Conservation (phyloP, 352 stramenopile genomes). For the Peronosclerospora sorghi region DNA sequence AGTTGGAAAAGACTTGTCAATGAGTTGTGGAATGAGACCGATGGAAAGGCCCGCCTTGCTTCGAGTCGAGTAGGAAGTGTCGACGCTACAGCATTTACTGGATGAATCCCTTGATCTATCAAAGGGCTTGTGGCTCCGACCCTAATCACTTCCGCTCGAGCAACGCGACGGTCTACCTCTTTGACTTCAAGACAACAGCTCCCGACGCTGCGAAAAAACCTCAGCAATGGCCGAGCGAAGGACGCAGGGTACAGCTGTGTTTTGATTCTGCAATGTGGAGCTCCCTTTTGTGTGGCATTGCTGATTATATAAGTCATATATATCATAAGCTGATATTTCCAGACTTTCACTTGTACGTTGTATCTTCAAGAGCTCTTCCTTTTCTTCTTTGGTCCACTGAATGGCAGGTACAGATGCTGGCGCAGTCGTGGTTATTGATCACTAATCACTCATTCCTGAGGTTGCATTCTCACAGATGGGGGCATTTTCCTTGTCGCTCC, state of each 20-base stretch:
- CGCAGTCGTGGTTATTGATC: too few relatives aligned
- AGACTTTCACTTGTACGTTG: too few relatives aligned
- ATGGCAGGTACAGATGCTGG: too few relatives aligned
- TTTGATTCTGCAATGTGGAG: too few relatives aligned
- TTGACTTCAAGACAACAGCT: constrained; percentile 7
- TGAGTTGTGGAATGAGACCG: constrained; percentile 7
- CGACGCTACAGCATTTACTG: neutral
- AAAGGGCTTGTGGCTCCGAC: constrained; percentile 2
- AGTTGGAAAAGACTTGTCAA: neutral
- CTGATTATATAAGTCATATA: too few relatives aligned
- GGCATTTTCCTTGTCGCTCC: too few relatives aligned
- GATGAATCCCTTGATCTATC: neutral
- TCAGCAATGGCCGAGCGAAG: constrained; percentile 14
- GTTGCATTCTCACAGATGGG: too few relatives aligned
- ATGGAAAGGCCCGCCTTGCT: neutral
- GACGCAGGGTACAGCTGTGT: neutral
- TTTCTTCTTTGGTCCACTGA: too few relatives aligned
- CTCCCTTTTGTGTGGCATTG: too few relatives aligned
- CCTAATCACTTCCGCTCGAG: constrained; percentile 7
- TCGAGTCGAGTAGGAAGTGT: neutral
- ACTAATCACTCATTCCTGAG: too few relatives aligned
- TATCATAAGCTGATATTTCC: too few relatives aligned
- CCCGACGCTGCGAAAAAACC: constrained; percentile 11
- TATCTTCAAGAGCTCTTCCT: too few relatives aligned
- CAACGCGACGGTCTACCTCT: neutral